Evolutionary conservation across 148 eudicot genomes (phyloP).

Genomic region (Pouteria glomerata): DNA sequence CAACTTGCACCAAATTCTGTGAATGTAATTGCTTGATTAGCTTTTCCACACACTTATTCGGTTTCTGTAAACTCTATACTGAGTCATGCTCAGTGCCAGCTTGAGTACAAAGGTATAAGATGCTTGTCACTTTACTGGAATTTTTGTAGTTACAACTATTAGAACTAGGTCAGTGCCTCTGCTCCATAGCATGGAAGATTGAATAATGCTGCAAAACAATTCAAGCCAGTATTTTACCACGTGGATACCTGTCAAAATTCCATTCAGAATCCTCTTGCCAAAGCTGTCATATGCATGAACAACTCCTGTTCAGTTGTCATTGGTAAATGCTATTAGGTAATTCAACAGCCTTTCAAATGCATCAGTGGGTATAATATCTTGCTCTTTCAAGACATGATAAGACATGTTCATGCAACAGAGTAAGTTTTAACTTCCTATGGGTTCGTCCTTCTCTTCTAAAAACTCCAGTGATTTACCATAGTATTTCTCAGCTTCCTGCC

Average conservation of each 20-base stretch:
- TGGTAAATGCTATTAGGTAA: neutral
- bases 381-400: neutral
- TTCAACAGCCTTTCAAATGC: neutral
- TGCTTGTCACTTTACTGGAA: too few relatives aligned
- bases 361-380: neutral
- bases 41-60: too few relatives aligned
- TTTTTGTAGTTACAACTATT: too few relatives aligned
- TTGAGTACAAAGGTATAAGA: too few relatives aligned
- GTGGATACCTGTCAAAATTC: too few relatives aligned
- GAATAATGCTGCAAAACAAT: too few relatives aligned
- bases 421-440: slow-evolving; percentile 11
- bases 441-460: slow-evolving; percentile 31
- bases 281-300: neutral
- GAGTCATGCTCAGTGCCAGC: too few relatives aligned
- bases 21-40: neutral
- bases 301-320: neutral
- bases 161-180: too few relatives aligned
- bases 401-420: neutral
- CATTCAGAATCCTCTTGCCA: neutral
- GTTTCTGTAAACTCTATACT: too few relatives aligned
- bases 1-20: neutral
- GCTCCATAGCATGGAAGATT: too few relatives aligned
- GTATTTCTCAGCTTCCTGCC: slow-evolving; percentile 41
- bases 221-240: too few relatives aligned
- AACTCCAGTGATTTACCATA: slow-evolving; percentile 41